Percentiles rank a stretch among this genome's conserved stretches.
Evolutionary conservation across 2,329 filamentous ascomycete species (phyloP).

Genomic region (Fusarium haematococcum): DNA sequence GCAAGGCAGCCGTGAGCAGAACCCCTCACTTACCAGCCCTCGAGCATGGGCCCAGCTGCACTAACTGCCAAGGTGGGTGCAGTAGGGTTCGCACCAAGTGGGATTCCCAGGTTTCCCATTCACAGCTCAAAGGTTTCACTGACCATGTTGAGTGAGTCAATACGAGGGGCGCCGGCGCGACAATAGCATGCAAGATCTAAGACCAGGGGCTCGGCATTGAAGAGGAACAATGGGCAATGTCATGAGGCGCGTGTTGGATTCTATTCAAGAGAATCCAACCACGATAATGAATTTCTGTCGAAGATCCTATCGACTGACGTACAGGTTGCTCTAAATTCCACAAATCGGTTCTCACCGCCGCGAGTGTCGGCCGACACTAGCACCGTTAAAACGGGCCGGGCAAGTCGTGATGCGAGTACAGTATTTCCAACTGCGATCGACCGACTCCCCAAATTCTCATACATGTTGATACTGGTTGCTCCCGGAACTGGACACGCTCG

Average conservation of each 20-base stretch:
- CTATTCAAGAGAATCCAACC: neutral
- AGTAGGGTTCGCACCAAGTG: neutral
- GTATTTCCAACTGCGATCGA: neutral
- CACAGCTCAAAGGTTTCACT: neutral
- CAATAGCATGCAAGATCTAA: neutral
- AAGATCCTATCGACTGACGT: neutral
- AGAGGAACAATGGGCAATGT: neutral
- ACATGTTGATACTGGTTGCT: neutral
- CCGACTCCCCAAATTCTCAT: neutral
- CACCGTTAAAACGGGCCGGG: neutral
- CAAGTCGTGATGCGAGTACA: neutral
- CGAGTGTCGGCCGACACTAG: neutral
- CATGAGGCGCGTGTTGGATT: neutral
- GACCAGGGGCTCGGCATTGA: neutral
- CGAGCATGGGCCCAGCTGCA: neutral
- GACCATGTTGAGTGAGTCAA: neutral
- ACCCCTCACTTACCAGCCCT: neutral
- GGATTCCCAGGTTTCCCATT: neutral
- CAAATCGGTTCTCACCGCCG: neutral
- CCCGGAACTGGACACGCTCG: neutral
- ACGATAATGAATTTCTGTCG: neutral
- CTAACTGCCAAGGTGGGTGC: constrained; percentile 1
- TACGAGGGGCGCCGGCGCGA: neutral
- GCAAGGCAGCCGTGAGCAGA: neutral
- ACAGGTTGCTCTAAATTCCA: neutral